Conservation (phyloP, 352 stramenopile species). For the Peronospora belbahrii region DNA sequence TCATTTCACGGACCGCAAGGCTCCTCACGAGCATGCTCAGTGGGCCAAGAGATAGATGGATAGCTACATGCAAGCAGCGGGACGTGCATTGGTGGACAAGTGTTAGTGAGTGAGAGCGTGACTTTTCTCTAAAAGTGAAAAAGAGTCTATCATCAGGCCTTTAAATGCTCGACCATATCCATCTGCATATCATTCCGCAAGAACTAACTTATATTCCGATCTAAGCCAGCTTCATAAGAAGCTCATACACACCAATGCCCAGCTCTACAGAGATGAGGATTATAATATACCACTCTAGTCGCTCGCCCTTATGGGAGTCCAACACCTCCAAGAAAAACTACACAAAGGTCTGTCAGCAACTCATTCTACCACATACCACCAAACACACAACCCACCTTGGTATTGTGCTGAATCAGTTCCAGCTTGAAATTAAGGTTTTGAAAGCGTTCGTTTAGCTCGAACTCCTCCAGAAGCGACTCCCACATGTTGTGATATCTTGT, state of each 20-base stretch:
- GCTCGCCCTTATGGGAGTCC: conserved; percentile 90
- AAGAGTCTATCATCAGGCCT: conserved; percentile 1
- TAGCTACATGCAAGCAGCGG: conserved; percentile 1
- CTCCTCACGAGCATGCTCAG: conserved; percentile 78
- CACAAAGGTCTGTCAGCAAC: conserved; percentile 7
- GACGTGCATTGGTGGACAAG: conserved; percentile 1
- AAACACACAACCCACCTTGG: conserved; percentile 63
- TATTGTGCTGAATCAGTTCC: conserved; percentile 96
- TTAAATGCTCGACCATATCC: conserved; percentile 1
- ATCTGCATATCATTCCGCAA: background rate
- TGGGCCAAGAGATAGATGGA: conserved; percentile 49
- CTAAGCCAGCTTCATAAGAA: conserved; percentile 68
- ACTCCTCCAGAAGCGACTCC: conserved; percentile 85
- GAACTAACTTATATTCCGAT: conserved; percentile 4
- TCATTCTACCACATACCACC: background rate
- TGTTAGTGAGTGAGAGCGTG: background rate
- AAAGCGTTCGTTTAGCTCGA: conserved; percentile 92
- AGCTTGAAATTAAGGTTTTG: conserved; percentile 97
- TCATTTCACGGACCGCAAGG: conserved; percentile 77
- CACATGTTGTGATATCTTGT: conserved; percentile 91
- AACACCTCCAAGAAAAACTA: conserved; percentile 97
- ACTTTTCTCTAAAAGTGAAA: conserved; percentile 7
- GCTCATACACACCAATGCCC: conserved; percentile 81
- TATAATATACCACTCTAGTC: conserved; percentile 98
- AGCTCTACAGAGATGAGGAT: conserved; percentile 94